These are phyloP conservation scores for Jatropha podagrica DNA, from an alignment of 441 rosid genomes.

Conservation along the genomic window DNA sequence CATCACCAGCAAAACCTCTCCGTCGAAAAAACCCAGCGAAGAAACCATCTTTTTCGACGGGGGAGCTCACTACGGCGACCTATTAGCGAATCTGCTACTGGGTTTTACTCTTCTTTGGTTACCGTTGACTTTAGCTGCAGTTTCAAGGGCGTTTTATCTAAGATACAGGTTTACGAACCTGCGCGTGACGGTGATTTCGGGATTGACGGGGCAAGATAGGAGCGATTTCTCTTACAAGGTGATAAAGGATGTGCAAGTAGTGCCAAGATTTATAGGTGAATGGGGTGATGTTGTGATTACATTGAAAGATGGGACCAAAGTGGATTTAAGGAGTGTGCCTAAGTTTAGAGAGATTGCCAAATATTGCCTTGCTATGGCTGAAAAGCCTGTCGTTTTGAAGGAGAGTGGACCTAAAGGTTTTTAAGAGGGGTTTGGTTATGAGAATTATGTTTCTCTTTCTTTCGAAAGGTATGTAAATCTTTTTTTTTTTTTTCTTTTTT, in stretches of 20 bases:
- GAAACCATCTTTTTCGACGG: slow-evolving; percentile 84
- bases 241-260: slow-evolving; percentile 82
- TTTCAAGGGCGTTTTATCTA: slow-evolving; percentile 70
- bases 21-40: slow-evolving; percentile 39
- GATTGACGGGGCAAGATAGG: slow-evolving; percentile 79
- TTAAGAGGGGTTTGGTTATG: slow-evolving; percentile 10
- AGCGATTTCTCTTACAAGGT: slow-evolving; percentile 88
- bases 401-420: slow-evolving; percentile 62
- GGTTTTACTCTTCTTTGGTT: slow-evolving; percentile 90
- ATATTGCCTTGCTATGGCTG: slow-evolving; percentile 71
- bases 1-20: slow-evolving; percentile 29
- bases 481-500: background rate
- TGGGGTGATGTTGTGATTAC: slow-evolving; percentile 87
- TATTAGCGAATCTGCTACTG: slow-evolving; percentile 67
- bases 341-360: slow-evolving; percentile 81
- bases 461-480: slow-evolving; percentile 10
- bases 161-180: slow-evolving; percentile 90
- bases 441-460: background rate
- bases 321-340: slow-evolving; percentile 86
- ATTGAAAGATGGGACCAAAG: slow-evolving; percentile 70
- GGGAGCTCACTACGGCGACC: slow-evolving; percentile 96
- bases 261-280: slow-evolving; percentile 89
- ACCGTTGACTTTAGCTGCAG: slow-evolving; percentile 82
- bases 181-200: slow-evolving; percentile 90
- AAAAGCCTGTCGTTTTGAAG: slow-evolving; percentile 53